Conservation (phyloP, 768 basidiomycete genomes). For the Tephrocybe sp. region DNA sequence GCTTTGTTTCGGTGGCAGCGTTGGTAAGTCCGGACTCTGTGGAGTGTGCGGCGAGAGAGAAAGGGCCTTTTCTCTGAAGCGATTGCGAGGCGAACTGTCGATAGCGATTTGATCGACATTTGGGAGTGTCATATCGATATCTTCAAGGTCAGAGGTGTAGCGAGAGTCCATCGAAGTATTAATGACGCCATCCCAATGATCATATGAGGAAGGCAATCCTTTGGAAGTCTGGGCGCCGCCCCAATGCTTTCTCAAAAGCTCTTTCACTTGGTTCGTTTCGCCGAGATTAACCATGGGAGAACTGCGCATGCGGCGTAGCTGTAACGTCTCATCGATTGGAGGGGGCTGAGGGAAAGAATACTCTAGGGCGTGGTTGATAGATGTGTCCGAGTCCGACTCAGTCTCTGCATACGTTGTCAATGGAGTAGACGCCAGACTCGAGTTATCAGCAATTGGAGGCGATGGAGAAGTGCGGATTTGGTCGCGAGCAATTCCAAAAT, state of each 20-base stretch:
- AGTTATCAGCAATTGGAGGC: conserved; percentile 10
- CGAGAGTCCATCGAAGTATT: conserved; percentile 4
- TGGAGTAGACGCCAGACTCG: conserved; percentile 28
- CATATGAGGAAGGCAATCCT: background rate
- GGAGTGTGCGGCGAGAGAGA: background rate
- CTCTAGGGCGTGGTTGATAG: conserved; percentile 35
- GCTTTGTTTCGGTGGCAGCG: background rate
- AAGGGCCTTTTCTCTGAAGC: background rate
- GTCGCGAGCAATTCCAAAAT: conserved; percentile 27
- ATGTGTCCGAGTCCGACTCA: conserved; percentile 33
- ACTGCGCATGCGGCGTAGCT: conserved; percentile 42
- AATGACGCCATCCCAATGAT: conserved; percentile 3
- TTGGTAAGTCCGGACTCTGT: background rate
- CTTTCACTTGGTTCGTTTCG: conserved; percentile 24
- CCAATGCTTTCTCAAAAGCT: conserved; percentile 23
- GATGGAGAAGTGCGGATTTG: conserved; percentile 8
- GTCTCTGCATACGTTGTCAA: conserved; percentile 26
- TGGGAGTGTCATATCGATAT: background rate
- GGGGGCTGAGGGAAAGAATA: conserved; percentile 46
- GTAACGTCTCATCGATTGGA: conserved; percentile 33
- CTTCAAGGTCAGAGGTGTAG: background rate
- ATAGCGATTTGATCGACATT: background rate
- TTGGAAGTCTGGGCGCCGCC: conserved; percentile 4
- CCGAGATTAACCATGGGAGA: conserved; percentile 38
- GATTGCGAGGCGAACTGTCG: background rate